Base-by-base conservation (phyloP, 108 stramenopile species). In the Fistulifera solaris region DNA sequence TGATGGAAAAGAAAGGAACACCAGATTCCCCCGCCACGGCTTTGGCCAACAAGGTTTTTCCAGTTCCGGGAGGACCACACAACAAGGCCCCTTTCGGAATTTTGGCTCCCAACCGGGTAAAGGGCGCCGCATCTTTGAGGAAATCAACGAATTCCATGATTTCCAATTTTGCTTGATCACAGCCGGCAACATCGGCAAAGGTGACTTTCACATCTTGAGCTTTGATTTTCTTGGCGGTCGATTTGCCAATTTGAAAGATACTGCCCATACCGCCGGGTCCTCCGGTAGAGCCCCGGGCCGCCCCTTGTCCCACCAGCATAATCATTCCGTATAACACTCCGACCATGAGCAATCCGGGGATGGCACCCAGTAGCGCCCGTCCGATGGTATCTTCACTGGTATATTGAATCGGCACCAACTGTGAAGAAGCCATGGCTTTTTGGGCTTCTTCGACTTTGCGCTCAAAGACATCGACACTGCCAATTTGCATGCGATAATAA, bases 81-180 rank as follows among this genome's bases (percentile, higher is more conserved):
- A 99, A 59, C 21, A 99, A 63, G 2, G 93, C 98, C 1, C 98
- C 98, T 70, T 94, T 97, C 26, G 98, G 98, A 54, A 97, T 97
- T 75, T 94, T 93, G 41, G 94, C 94, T 38, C 98, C 96, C 19
- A 97, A 62, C 63, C 94, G 87, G 2, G 92, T 94, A 60, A 97
- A 99, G 52, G 74, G 68, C 15, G 68, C 63, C 0, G 88, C 73
- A 52, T 92, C 83, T 61, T 94, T 86, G 52, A 99, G 75, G 63
- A 99, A 99, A 51, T 96, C 90, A 0, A 99, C 98, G 68, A 99
- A 96, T 67, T 99, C 98, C 95, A 97, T 96, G 51, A 99, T 80
- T 77, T 99, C 98, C 65, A 67, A 69, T 82, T 99, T 99, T 25
- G 98, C 96, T 80, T 94, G 91, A 49, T 96, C 77, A 66, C 90